Evolutionary conservation across 192 early-diverging fungal genomes (phyloP).

Genomic region (Phycomyces blakesleeanus): DNA sequence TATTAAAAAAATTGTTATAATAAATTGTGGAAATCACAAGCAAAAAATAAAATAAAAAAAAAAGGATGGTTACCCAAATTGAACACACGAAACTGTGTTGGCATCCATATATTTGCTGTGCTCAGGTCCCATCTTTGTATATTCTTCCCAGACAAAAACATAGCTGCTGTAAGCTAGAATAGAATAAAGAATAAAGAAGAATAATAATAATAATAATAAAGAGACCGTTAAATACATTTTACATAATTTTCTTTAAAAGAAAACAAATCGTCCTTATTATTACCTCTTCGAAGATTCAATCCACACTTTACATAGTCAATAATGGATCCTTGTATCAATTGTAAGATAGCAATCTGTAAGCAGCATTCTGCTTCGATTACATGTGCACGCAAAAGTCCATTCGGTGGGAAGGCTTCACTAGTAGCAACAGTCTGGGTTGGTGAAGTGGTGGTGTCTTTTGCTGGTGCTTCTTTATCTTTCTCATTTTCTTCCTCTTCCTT

Average conservation of each 20-base stretch:
- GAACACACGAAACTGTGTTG: slow-evolving; percentile 47
- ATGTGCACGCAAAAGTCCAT: slow-evolving; percentile 48
- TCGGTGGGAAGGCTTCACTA: slow-evolving; percentile 24
- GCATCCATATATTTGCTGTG: slow-evolving; percentile 39
- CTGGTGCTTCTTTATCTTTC: too few relatives aligned
- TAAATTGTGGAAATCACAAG: background rate
- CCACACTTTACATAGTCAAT: slow-evolving; percentile 52
- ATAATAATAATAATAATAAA: too few relatives aligned
- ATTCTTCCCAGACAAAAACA: slow-evolving; percentile 45
- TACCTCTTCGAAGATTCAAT: slow-evolving; percentile 51
- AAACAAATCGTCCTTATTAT: background rate
- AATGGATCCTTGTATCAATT: slow-evolving; percentile 48
- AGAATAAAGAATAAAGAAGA: too few relatives aligned
- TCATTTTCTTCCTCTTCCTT: too few relatives aligned
- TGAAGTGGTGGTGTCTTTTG: slow-evolving; percentile 3
- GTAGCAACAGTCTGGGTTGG: background rate
- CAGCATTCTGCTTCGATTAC: slow-evolving; percentile 50
- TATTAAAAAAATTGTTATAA: background rate
- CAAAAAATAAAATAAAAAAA: background rate
- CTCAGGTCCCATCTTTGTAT: slow-evolving; percentile 44
- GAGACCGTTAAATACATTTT: too few relatives aligned
- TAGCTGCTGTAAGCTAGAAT: slow-evolving; percentile 46
- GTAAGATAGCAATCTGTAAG: slow-evolving; percentile 46
- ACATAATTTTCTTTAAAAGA: too few relatives aligned
- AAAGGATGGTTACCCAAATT: slow-evolving; percentile 45